phyloP scores from a whole-genome alignment of 2,329 filamentous ascomycete species.

The Lomentospora prolificans region DNA sequence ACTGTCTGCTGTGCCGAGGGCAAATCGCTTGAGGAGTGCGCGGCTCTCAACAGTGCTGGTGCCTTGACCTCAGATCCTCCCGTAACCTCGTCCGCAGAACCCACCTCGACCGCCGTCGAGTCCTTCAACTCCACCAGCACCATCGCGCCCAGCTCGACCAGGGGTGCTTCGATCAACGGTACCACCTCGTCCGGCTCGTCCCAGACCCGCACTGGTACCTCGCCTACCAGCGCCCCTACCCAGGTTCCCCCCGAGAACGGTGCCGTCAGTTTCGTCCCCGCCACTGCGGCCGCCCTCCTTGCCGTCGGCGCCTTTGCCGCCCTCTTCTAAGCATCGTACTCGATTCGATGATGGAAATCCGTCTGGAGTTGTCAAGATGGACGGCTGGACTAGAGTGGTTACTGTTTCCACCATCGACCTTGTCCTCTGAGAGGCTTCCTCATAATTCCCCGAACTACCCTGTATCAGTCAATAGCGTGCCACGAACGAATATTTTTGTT shows the following conservation, averaged over 20 bases:
- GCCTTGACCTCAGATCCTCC: conserved; percentile 27
- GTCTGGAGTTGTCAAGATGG: background rate
- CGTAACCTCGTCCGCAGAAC: conserved; percentile 16
- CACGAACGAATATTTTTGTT: conserved; percentile 1
- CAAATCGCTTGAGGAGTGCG: conserved; percentile 44
- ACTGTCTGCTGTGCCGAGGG: conserved; percentile 54
- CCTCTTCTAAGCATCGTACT: conserved; percentile 10
- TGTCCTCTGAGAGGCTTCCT: background rate
- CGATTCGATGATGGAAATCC: background rate
- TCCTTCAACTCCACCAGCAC: conserved; percentile 16
- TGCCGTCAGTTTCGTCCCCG: conserved; percentile 6
- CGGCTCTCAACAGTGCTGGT: conserved; percentile 36
- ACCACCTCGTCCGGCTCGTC: background rate
- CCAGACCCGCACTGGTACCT: background rate
- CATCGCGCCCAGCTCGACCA: conserved; percentile 8
- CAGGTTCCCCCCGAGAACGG: conserved; percentile 4
- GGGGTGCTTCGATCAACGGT: background rate
- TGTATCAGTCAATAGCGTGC: background rate
- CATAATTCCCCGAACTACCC: background rate
- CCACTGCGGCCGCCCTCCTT: conserved; percentile 10
- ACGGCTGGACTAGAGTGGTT: background rate
- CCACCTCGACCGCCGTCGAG: conserved; percentile 19
- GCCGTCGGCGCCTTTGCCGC: conserved; percentile 12
- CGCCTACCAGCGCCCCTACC: conserved; percentile 1
- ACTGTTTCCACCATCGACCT: background rate